Evolutionary conservation across 805 yeast genomes (phyloP).

Genomic region (Priceomyces medius): DNA sequence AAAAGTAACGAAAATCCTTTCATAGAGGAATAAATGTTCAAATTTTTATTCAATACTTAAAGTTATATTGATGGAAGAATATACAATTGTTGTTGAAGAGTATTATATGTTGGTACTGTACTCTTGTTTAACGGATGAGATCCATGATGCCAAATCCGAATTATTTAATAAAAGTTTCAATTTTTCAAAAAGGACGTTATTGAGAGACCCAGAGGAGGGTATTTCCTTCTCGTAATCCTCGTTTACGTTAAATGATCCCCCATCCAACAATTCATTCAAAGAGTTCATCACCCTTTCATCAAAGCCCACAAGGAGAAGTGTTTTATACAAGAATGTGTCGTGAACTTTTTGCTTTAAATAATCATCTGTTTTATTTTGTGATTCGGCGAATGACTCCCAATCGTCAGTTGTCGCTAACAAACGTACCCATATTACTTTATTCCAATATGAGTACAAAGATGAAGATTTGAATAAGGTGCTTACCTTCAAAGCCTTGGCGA

Average conservation of each 20-base stretch:
- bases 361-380: constrained; percentile 42
- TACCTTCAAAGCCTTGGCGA: constrained; percentile 49
- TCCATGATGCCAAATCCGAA: constrained; percentile 12
- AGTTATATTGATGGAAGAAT: not conserved
- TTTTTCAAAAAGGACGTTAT: constrained; percentile 2
- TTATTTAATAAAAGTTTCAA: constrained; percentile 5
- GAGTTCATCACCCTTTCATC: constrained; percentile 11
- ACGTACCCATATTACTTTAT: constrained; percentile 54
- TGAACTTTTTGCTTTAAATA: constrained; percentile 37
- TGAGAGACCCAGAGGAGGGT: not conserved
- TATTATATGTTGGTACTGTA: constrained; percentile 6
- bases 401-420: constrained; percentile 50
- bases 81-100: not conserved
- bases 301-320: constrained; percentile 31
- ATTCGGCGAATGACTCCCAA: constrained; percentile 43
- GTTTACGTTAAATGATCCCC: not conserved
- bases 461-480: constrained; percentile 41
- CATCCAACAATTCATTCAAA: constrained; percentile 15
- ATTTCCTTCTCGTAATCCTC: not conserved
- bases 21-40: not conserved
- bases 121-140: constrained; percentile 22
- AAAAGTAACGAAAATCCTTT: constrained; percentile 1
- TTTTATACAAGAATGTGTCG: constrained; percentile 45
- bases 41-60: not conserved
- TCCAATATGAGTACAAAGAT: constrained; percentile 16